Base-by-base conservation (phyloP, 78 protist genomes). In the Pigoraptor vietnamica region DNA sequence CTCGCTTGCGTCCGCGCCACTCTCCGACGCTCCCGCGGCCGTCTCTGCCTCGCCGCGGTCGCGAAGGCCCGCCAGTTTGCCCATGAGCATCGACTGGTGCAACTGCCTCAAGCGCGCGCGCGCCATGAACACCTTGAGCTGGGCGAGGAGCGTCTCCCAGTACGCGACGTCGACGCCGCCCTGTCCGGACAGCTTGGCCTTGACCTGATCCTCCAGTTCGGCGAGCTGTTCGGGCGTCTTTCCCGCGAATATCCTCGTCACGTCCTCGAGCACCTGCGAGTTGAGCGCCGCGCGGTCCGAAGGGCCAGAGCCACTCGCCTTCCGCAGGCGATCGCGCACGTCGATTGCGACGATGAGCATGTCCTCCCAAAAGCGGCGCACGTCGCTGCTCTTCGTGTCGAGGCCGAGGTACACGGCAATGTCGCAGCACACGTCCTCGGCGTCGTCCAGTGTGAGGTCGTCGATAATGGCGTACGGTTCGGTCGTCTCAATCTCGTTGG, bases 91-190 rank as follows among this genome's bases (percentile, higher is more conserved):
- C 38, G 19, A 6, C 90, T 39, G 34, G 89, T 91, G 93, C 38
- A 1, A 40, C 34, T 91, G 89, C 37, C 89, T 81, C 40, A 91
- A 56, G 1, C 93, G 90, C 83, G 93, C 90, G 14, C 29, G 40
- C n/a, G 81, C 55, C 39, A 40, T 33, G 19, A n/a, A 33, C 6
- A 96, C 90, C 29, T 34, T 0, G 40, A 97, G 92, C 79, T 90
- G 83, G 2, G 1, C 81, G 19, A 91, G 82, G 37, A 98, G 81
- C 14, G 95, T 55, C 40, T 95, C 97, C 99, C 98, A 98, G 86
- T 94, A 98, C 90, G 91, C 97, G 23, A 94, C 95, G 86, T 97
- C 96, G 40, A 95, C 94, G 37, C 95, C 86, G n/a, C 56, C 33
- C 0, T 36, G 35, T 10, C 39, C 9, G 0, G 34, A 0, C 23